Conservation (phyloP, 192 early-diverging fungal species). For the Coemansia sp. region DNA sequence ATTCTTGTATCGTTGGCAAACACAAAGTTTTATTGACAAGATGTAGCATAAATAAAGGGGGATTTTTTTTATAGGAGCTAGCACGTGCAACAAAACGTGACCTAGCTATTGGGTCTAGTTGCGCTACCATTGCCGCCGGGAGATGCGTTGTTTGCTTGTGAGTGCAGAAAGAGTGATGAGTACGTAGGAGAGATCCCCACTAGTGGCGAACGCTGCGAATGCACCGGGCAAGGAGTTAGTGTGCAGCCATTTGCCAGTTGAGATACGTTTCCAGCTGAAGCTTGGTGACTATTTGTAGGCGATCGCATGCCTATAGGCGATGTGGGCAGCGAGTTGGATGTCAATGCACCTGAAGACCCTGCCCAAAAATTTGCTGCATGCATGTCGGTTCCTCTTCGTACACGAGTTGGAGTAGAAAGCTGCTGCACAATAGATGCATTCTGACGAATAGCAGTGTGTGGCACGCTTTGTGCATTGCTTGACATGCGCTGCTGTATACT, state of each 20-base stretch:
- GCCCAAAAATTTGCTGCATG: too few species aligned
- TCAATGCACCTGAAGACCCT: too few species aligned
- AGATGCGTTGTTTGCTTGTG: constrained; percentile 4
- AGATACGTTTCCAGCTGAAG: too few species aligned
- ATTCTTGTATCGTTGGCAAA: not conserved
- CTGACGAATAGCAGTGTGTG: too few species aligned
- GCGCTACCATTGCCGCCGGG: not conserved
- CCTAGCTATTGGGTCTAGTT: too few species aligned
- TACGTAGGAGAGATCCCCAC: constrained; percentile 45
- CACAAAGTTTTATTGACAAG: not conserved
- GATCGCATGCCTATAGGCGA: not conserved
- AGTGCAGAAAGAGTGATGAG: constrained; percentile 23
- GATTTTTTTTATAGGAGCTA: not conserved
- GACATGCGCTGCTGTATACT: too few species aligned
- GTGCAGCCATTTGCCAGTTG: too few species aligned
- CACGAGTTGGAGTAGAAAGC: too few species aligned
- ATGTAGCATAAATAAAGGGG: not conserved
- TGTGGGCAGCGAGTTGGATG: not conserved
- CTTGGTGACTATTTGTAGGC: not conserved
- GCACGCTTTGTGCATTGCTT: too few species aligned
- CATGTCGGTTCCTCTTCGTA: too few species aligned
- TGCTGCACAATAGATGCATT: too few species aligned
- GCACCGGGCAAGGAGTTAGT: not conserved
- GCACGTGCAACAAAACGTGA: too few species aligned
- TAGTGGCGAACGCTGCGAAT: constrained; percentile 6